These are phyloP conservation scores for Arxiozyma slooffiae DNA, from an alignment of 1,139 yeast genomes.

Conservation along the genomic window DNA sequence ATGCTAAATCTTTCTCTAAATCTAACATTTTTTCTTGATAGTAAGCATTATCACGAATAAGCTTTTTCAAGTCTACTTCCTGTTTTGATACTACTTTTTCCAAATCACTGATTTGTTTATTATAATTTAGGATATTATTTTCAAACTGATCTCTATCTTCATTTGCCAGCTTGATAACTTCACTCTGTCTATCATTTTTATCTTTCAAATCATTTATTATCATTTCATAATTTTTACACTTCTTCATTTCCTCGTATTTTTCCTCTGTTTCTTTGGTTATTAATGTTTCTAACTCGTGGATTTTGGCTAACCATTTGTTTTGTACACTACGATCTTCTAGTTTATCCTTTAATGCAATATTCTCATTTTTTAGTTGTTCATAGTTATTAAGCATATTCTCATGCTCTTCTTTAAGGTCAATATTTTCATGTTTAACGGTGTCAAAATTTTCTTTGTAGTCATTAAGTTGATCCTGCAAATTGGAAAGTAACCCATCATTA, in stretches of 20 bases:
- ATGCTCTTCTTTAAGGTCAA: slow-evolving; percentile 32
- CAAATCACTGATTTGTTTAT: slow-evolving; percentile 29
- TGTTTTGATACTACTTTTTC: slow-evolving; percentile 32
- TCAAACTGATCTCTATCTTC: slow-evolving; percentile 34
- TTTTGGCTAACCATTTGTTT: slow-evolving; percentile 32
- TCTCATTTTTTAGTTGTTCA: slow-evolving; percentile 31
- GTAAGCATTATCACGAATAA: slow-evolving; percentile 30
- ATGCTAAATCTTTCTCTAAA: slow-evolving; percentile 56
- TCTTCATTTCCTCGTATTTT: slow-evolving; percentile 32
- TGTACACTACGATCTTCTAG: slow-evolving; percentile 35
- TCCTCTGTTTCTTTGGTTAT: slow-evolving; percentile 28
- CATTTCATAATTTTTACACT: slow-evolving; percentile 32
- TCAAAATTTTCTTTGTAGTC: slow-evolving; percentile 23
- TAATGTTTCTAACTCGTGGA: slow-evolving; percentile 29
- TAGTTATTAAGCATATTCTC: slow-evolving; percentile 29
- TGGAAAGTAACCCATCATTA: slow-evolving; percentile 32
- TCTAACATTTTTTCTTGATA: slow-evolving; percentile 33
- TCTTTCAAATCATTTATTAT: slow-evolving; percentile 28
- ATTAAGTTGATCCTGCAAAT: slow-evolving; percentile 28
- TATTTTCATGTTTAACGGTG: slow-evolving; percentile 32
- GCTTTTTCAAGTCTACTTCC: slow-evolving; percentile 27
- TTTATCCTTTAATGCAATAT: slow-evolving; percentile 32
- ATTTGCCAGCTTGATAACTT: slow-evolving; percentile 27
- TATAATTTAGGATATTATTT: slow-evolving; percentile 25
- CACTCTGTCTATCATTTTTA: slow-evolving; percentile 20